These are phyloP conservation scores for Mentha longifolia DNA, from an alignment of 257 asterid genomes.

Conservation along the genomic window DNA sequence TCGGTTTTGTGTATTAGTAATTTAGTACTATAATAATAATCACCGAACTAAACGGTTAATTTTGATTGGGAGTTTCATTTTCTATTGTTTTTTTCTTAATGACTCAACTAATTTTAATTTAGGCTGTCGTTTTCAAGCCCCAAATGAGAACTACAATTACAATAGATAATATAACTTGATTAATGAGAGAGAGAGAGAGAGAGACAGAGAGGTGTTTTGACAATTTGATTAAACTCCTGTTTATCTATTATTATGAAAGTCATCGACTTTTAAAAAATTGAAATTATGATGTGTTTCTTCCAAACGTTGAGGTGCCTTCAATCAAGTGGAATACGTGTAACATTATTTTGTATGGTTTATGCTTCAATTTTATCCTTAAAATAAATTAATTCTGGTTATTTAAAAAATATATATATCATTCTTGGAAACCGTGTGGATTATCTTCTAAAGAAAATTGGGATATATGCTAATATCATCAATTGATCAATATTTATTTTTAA, in stretches of 20 bases:
- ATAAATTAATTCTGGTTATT: not conserved
- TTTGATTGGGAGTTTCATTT: constrained; percentile 9
- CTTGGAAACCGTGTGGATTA: not conserved
- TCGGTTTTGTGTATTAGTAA: too few species aligned
- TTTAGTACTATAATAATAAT: too few species aligned
- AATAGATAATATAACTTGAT: not conserved
- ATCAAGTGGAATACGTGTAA: constrained; percentile 26
- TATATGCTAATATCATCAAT: too few species aligned
- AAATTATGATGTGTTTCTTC: constrained; percentile 28
- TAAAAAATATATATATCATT: not conserved
- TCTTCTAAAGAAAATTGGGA: not conserved
- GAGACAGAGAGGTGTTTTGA: too few species aligned
- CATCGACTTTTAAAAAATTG: not conserved
- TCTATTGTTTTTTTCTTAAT: constrained; percentile 17
- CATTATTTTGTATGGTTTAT: not conserved
- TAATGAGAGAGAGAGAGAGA: not conserved
- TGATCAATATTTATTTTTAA: too few species aligned
- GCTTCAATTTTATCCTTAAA: constrained; percentile 2
- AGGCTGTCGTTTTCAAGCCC: not conserved
- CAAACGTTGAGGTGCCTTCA: constrained; percentile 32
- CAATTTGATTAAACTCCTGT: not conserved
- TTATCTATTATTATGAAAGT: not conserved
- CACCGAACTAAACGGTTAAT: not conserved
- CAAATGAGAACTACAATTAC: not conserved
- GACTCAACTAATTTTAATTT: not conserved